Base-by-base conservation (phyloP, 306 rosid genomes). In the Argentina anserina region DNA sequence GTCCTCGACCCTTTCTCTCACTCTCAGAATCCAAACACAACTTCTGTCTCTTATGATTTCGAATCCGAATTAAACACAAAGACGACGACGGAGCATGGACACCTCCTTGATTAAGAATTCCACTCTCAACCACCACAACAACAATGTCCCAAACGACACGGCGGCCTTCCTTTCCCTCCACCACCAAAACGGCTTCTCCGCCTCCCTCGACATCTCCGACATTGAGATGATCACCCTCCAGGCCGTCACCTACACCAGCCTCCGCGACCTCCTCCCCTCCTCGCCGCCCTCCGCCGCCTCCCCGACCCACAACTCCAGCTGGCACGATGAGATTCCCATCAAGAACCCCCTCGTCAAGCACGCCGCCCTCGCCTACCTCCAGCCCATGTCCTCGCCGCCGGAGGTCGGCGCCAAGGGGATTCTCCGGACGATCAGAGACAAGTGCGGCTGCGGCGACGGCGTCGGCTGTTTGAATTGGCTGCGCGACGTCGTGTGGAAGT, bases 351-450 rank as follows among this genome's bases (percentile, higher is more conserved):
- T 91, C 1, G 84, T 91, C 6, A 89, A 87, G 70, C 87, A 84
- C n/a, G 97, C 97, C 10, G 96, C 91, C 14, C 31, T 87, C 43
- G 87, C 92, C 14, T 91, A 91, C 64, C 88, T 91, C 11, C 86
- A 80, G 74, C 92, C 91, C 18, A 84, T 83, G 85, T 76, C 86
- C 14, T 36, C 81, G 6, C 80, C 80, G 20, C 47, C 60, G 14
- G 62, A 69, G 41, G 53, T 76, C 5, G 47, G 37, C 0, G 55
- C 41, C 18, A 72, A 65, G 15, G 81, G 83, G 9, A 26, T 84
- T 0, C 5, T 78, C 7, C 70, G 61, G 0, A 56, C 1, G 34
- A 70, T 90, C 17, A 76, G 42, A 73, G 74, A 75, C n/a, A 66
- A 21, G 52, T 82, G 81, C 64, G 33, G 55, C 15, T 80, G 84